phyloP scores from a whole-genome alignment of 441 rosid species.

The California macrophylla region DNA sequence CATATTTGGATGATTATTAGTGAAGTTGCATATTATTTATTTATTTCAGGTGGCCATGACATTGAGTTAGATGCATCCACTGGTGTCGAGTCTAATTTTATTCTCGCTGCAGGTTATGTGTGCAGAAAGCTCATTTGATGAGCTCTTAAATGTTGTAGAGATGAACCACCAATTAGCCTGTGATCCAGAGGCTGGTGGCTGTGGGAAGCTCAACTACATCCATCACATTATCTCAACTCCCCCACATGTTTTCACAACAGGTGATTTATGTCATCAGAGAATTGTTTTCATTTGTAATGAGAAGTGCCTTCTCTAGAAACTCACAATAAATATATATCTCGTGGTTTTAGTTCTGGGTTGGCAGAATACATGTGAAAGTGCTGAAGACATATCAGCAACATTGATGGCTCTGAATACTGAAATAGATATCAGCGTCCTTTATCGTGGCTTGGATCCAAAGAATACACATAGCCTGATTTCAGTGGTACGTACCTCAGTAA shows the following conservation, averaged over 20 bases:
- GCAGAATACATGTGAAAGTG: constrained; percentile 86
- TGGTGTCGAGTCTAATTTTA: constrained; percentile 9
- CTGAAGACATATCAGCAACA: constrained; percentile 70
- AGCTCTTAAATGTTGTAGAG: constrained; percentile 68
- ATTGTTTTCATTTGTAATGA: background rate
- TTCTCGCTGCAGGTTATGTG: constrained; percentile 44
- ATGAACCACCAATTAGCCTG: constrained; percentile 86
- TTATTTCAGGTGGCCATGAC: background rate
- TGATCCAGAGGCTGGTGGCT: constrained; percentile 71
- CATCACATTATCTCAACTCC: constrained; percentile 62
- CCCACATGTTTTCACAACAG: constrained; percentile 76
- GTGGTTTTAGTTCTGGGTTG: constrained; percentile 74
- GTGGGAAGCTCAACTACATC: constrained; percentile 71
- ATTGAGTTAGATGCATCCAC: no score
- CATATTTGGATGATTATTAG: background rate
- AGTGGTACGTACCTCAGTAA: constrained; percentile 46
- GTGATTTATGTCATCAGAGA: constrained; percentile 24
- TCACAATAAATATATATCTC: constrained; percentile 3
- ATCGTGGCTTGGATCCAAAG: constrained; percentile 70
- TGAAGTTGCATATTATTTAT: background rate
- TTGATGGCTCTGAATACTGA: constrained; percentile 58
- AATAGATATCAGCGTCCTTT: constrained; percentile 70
- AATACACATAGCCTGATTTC: constrained; percentile 59
- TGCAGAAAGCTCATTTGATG: constrained; percentile 60
- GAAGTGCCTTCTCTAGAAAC: constrained; percentile 1